Base-by-base conservation (phyloP, 768 basidiomycete species). In the Nidula microcarpa region DNA sequence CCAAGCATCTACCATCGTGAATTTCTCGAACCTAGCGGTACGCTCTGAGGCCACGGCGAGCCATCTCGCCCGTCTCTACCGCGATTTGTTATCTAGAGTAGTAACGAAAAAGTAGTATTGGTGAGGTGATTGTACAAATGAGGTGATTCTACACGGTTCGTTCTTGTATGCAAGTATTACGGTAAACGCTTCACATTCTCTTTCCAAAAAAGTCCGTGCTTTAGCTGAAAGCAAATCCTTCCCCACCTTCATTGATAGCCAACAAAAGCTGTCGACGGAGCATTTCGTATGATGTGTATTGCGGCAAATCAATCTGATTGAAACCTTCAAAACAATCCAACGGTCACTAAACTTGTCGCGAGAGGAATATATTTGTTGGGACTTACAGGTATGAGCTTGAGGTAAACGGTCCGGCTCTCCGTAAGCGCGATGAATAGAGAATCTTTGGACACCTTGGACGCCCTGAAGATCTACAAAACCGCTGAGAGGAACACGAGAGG, bases 391-490 rank as follows among this genome's bases (percentile, higher is more conserved):
- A 69, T 94, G 92, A 36, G 93, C 91, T 64, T 92, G 91, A 41
- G 91, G 92, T 53, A 94, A 78, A 47, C 93, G 80, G 63, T 93
- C 87, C 2, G 87, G 76, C 55, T 89, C 88, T 13, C 89, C 90
- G 62, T 97, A 94, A 50, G 94, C 95, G 61, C 88, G 86, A 68
- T 98, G 95, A 51, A 98, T 95, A 13, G 95, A 96, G 73, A 98
- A 97, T 59, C 90, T 82, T 65, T 98, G 95, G 2, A 90, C 87
- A 43, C 95, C 95, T 68, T 94, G 91, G 2, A 94, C 91, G 33
- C 91, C 91, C 74, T 92, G 96, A n/a, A 99, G 76, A 54, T 98
- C 94, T 41, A 86, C 85, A 70, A 98, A 99, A 14, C 97, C 97
- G 49, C 86, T 89, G 37, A 98, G 81, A 7, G 96, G 96, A 0